Evolutionary conservation across 352 stramenopile species (phyloP), one percentile per base, ranked within the genome.

Genomic region (Phytophthora pini): DNA sequence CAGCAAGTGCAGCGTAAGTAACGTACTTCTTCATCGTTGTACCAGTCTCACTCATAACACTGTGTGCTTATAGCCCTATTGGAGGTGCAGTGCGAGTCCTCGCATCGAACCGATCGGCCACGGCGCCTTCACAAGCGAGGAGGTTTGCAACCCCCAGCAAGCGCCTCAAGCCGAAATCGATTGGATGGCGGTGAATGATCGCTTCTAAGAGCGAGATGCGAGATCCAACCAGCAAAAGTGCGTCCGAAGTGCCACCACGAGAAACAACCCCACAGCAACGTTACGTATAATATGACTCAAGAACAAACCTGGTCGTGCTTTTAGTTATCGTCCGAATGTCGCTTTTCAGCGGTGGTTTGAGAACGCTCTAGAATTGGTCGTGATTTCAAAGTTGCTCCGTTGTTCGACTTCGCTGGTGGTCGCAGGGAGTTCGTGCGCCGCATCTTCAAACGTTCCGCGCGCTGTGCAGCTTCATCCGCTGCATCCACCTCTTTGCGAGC

Each of bases 401-500:
- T 65, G 11, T 17, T 67, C n/a, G 56, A n/a, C 43, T 77, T 77
- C 8, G 27, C 15, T 34, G 39, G 49, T 12, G 58, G 45, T 46
- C 60, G 61, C n/a, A 61, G 20, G 15, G 56, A 58, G 39, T 74
- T 77, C 2, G 46, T 61, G 2, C 82, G 76, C 2, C 83, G 83
- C 27, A 91, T 53, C 62, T 87, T 90, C 47, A 89, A 34, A 3
- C 83, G 81, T 53, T 95, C 88, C 0, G 82, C 76, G 3, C 83
- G 71, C 24, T 71, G 57, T 5, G 69, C 65, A 34, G 70, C 80
- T 64, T 93, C 81, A 36, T 95, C 88, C 1, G 68, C 76, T 38
- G 72, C 56, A 34, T 94, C 82, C 4, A 95, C 88, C 65, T 93
- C 82, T 52, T 84, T 84, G 5, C 79, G 72, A 3, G 88, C 84